Evolutionary conservation across 345 rosid genomes (phyloP).

Genomic region (Lepidium sativum): DNA sequence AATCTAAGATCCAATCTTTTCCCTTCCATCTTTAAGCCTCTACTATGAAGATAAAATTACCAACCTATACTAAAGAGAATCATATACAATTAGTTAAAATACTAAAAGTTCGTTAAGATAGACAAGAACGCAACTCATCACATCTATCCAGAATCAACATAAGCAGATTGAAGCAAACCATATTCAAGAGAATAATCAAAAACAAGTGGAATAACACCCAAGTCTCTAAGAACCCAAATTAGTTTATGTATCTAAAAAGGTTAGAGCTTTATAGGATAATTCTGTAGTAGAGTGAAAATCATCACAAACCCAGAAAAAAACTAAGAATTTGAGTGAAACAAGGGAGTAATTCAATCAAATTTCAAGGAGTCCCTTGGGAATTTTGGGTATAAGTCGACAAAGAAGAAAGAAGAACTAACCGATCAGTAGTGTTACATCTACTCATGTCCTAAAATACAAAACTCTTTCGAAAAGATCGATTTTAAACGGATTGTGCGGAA

Average conservation of each 20-base stretch:
- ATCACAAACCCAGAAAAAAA: constrained; percentile 10
- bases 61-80: constrained; percentile 1
- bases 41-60: not conserved
- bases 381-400: not conserved
- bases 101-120: not conserved
- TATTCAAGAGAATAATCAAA: not conserved
- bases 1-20: constrained; percentile 35
- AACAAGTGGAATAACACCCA: not conserved
- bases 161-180: not conserved
- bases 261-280: not conserved
- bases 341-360: not conserved
- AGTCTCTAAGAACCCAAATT: not conserved
- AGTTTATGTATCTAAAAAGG: not conserved
- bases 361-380: not conserved
- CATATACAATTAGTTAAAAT: not conserved
- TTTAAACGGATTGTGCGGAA: not conserved
- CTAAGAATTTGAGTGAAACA: not conserved
- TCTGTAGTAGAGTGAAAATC: not conserved
- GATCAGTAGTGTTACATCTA: constrained; percentile 16
- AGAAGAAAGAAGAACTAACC: constrained; percentile 3
- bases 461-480: not conserved
- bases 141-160: not conserved
- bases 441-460: not conserved
- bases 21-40: constrained; percentile 38
- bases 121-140: not conserved